Conservation (phyloP, 2,329 filamentous ascomycete genomes). For the Verruconis gallopava region DNA sequence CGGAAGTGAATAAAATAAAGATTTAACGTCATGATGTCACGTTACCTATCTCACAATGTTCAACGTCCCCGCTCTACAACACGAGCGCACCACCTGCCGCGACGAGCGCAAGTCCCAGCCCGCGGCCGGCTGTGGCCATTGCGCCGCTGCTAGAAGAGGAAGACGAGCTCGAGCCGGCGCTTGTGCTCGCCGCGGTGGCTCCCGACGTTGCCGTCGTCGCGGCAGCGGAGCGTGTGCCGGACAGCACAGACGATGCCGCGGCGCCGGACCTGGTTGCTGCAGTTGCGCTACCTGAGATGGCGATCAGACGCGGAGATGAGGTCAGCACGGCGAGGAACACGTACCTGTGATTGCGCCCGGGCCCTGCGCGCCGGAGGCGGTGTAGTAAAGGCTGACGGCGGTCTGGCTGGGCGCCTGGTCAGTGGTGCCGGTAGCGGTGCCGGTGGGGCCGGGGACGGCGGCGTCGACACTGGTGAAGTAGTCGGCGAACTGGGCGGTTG, state of each 20-base stretch:
- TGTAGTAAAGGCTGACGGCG: conserved; percentile 33
- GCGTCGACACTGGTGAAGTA: conserved; percentile 23
- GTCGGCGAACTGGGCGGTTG: conserved; percentile 23
- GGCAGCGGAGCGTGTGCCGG: not conserved
- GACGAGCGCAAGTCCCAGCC: not conserved
- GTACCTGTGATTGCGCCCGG: conserved; percentile 31
- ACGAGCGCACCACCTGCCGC: not conserved
- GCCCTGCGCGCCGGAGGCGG: conserved; percentile 25
- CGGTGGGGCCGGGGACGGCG: conserved; percentile 17
- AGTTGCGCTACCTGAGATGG: not conserved
- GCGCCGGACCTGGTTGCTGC: not conserved
- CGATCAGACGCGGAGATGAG: not conserved
- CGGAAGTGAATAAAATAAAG: too few species aligned
- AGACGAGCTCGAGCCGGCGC: not conserved
- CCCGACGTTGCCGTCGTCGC: not conserved
- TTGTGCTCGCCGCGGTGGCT: not conserved
- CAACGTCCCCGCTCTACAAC: too few species aligned
- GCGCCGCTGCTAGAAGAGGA: not conserved
- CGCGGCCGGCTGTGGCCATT: not conserved
- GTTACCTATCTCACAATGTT: too few species aligned
- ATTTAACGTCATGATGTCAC: too few species aligned
- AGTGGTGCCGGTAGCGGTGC: conserved; percentile 18
- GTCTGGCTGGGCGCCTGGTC: conserved; percentile 26
- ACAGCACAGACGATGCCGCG: not conserved
- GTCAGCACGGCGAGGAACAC: not conserved